phyloP scores from a whole-genome alignment of 2,329 filamentous ascomycete genomes.

The Clarireedia hainanense region DNA sequence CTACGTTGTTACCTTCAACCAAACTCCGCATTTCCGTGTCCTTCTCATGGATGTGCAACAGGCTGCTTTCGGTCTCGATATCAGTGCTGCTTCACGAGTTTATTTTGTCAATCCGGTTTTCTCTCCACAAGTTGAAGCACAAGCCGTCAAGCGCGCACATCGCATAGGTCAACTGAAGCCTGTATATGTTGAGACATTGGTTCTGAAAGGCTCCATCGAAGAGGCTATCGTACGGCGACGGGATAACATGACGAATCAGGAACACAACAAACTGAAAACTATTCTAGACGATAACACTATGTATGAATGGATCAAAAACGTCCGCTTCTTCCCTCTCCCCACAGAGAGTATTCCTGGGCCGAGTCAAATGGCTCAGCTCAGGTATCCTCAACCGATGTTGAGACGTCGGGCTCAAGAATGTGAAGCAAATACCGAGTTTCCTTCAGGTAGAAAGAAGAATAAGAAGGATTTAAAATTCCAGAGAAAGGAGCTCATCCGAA shows the following conservation, averaged over 20 bases:
- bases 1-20: constrained; percentile 73
- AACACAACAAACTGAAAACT: constrained; percentile 47
- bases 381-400: constrained; percentile 43
- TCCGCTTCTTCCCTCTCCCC: constrained; percentile 35
- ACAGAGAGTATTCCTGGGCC: constrained; percentile 19
- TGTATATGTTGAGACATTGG: constrained; percentile 79
- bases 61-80: constrained; percentile 80
- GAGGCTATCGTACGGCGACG: constrained; percentile 72
- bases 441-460: too few relatives aligned
- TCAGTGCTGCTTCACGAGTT: constrained; percentile 73
- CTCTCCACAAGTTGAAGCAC: constrained; percentile 76
- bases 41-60: constrained; percentile 87
- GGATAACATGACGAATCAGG: constrained; percentile 64
- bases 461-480: too few relatives aligned
- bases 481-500: too few relatives aligned
- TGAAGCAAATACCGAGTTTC: not conserved
- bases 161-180: constrained; percentile 75
- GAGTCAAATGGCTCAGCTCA: constrained; percentile 42
- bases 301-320: constrained; percentile 52
- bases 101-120: constrained; percentile 88
- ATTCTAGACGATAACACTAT: constrained; percentile 51
- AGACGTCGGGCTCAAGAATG: constrained; percentile 22
- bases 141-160: constrained; percentile 85
- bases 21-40: constrained; percentile 41
- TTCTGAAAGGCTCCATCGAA: constrained; percentile 73